Base-by-base conservation (phyloP, 2,329 filamentous ascomycete genomes). In the Alternaria solani region DNA sequence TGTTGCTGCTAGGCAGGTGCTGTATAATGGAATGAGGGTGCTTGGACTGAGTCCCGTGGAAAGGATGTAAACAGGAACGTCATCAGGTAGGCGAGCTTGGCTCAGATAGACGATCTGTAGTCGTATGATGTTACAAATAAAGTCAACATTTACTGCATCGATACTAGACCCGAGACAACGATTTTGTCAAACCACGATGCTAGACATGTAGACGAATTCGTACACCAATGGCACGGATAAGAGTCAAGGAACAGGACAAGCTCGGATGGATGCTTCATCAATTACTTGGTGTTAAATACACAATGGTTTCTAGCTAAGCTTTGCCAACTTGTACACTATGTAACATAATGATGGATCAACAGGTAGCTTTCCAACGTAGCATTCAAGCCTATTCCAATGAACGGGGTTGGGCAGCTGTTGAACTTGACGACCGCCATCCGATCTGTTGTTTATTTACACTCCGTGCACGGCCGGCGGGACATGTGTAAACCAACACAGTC, bases 1-100 rank as follows among this genome's bases (percentile, higher is more conserved):
- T 76, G 88, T 90, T 68, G 84, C 89, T 3, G 90, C 91, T 7
- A 86, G 90, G 72, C 88, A 89, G 62, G 91, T 94, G 36, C 82
- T 96, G 64, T 85, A 86, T 71, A 96, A 95, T 78, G 93, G 91
- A 62, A 96, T 96, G 93, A 85, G 86, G 64, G 78, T 96, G 70
- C 82, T 96, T 66, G 93, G 93, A 2, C 81, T 96, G 76, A 88
- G 84, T 54, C 93, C 93, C 9, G 89, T 96, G 48, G 89, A 94
- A 75, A 83, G 88, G 80, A 72, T 72, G 69, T 72, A 62, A 56
- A 9, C 5, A 18, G 20, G 8, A 6, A 20, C 14, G 28, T n/a
- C 28, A 18, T 5, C 4, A 25, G 7, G 28, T 12, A 41, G 26
- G 26, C 43, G 30, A 18, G 30, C 36, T 25, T 41, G 39, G 34